These are phyloP conservation scores for Geosmithia putterillii DNA, from an alignment of 2,329 filamentous ascomycete species.

Conservation along the genomic window DNA sequence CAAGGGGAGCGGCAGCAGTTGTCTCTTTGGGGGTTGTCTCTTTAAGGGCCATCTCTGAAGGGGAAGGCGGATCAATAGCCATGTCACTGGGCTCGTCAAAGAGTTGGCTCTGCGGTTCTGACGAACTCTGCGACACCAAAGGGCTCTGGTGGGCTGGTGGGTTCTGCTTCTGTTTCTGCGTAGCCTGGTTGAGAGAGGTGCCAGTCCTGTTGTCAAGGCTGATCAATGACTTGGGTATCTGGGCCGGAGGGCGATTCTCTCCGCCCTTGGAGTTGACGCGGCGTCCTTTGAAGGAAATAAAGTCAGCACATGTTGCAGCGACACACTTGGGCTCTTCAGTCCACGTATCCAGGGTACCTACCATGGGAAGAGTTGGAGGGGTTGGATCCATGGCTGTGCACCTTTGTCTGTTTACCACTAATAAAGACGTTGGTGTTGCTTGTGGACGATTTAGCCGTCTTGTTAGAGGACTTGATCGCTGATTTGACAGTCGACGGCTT, in stretches of 20 bases:
- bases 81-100: not conserved
- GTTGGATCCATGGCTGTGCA: not conserved
- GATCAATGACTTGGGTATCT: conserved; percentile 13
- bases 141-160: not conserved
- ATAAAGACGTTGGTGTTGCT: not conserved
- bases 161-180: not conserved
- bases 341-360: not conserved
- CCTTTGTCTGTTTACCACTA: not conserved
- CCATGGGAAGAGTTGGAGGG: not conserved
- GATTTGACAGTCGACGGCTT: not conserved
- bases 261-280: conserved; percentile 26
- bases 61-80: not conserved
- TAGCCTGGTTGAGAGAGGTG: not conserved
- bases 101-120: not conserved
- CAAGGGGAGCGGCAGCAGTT: not conserved
- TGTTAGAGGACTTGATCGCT: not conserved
- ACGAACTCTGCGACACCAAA: not conserved
- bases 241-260: conserved; percentile 19
- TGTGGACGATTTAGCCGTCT: not conserved
- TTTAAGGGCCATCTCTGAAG: not conserved
- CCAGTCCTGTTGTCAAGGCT: conserved; percentile 10
- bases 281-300: conserved; percentile 18
- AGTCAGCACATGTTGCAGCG: conserved; percentile 21
- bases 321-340: not conserved
- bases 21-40: not conserved